Base-by-base conservation (phyloP, 371 early-diverging fungal genomes). In the Mucor plumbeus region DNA sequence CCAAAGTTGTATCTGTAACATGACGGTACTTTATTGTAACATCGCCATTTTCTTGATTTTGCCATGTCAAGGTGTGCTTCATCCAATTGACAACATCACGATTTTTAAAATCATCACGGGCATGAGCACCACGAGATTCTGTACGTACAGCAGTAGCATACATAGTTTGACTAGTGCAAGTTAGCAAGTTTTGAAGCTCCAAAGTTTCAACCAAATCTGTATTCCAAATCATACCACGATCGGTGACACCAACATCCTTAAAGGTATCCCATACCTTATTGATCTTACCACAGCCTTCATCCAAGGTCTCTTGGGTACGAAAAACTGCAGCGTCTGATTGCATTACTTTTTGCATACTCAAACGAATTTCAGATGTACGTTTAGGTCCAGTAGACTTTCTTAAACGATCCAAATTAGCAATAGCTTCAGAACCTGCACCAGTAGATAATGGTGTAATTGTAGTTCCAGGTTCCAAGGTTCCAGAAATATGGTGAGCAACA, bases 61-160 rank as follows among this genome's bases (percentile, higher is more conserved):
- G 93, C 88, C 91, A 95, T 60, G 98, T 95, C 56, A 98, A 85
- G 53, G 97, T 96, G 86, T 98, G 99, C 90, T 97, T 98, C 97
- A 97, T 96, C 97, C 97, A 98, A 75, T 95, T 86, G 61, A 80
- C 80, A 78, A 97, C 98, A 80, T 97, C 91, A 78, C 97, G 94
- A 4, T 83, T 87, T 64, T 87, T 80, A 78, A 69, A 97, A 81
- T 97, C 98, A 77, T 97, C 97, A 78, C 98, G 96, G 34, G 98
- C 96, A 80, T 98, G 99, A 58, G 98, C 98, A 75, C 99, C 99
- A 63, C 99, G 95, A 17, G 94, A 94, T 84, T 98, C 99, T 80
- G 95, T 97, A 73, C 99, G 94, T 43, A 92, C 94, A 31, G 89
- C 89, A 59, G 99, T 98, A 77, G 97, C 91, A 83, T 94, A 88